Base-by-base conservation (phyloP, 75 land plant genomes). In the Cryptomeria japonica region DNA sequence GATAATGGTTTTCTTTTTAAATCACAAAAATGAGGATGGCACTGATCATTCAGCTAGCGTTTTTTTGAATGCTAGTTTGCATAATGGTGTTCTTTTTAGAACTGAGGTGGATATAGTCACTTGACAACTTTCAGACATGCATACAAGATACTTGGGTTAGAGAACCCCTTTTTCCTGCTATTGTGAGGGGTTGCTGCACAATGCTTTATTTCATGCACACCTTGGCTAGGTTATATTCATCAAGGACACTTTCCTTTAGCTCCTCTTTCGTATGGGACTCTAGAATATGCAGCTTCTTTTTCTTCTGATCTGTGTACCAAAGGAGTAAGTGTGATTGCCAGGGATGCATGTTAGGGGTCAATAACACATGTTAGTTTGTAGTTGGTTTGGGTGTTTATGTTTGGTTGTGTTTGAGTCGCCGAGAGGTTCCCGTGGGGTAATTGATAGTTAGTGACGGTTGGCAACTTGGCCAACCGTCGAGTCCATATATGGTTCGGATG, bases 241-340 rank as follows among this genome's bases (percentile, higher is more conserved):
- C 99, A 97, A 75, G 99, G 99, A 8, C 99, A 95, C 87, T 98
- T 98, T 87, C 91, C 97, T 72, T 86, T 98, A 85, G 97, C 99
- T 68, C 99, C 99, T 13, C 88, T 98, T 12, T 98, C 99, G 12
- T 98, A 98, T 89, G 99, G 96, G 87, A 96, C 95, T 49, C 94
- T 98, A 82, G 99, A 98, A 88, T 97, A 92, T 94, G 99, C 99
- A 32, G 98, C 99, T 6, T 97, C 99, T 5, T 98, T 98, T 86
- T 95, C 97, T 46, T 98, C 99, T 80, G 99, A 98, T 87, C 98
- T 97, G 90, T 98, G 99, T 92, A 94, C 99, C 25, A 99, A 98
- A 89, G 99, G 99, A 92, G 99, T 98, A 14, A 99, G 96, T 80
- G 93, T 99, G 86, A 99, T 98, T 83, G 96, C 99, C 68, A 95